Evolutionary conservation across 1,284 basidiomycete genomes (phyloP).

Genomic region (Anthracocystis panici-leucophaei): DNA sequence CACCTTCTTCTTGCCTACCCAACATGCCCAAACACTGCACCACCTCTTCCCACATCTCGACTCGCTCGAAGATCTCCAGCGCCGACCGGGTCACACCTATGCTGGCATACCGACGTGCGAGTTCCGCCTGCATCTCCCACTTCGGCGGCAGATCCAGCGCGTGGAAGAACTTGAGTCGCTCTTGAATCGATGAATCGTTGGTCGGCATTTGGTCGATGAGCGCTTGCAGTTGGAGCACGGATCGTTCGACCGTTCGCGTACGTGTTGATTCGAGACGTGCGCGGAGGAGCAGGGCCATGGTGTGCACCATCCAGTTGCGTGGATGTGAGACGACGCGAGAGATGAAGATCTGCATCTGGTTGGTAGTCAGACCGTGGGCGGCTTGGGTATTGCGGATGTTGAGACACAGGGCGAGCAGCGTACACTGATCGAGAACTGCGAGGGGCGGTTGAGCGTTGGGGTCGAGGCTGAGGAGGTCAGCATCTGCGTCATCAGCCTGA

Average conservation of each 20-base stretch:
- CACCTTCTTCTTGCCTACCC: constrained; percentile 60
- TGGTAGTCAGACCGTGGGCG: constrained; percentile 67
- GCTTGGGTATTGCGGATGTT: constrained; percentile 67
- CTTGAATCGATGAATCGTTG: constrained; percentile 66
- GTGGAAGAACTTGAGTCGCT: constrained; percentile 66
- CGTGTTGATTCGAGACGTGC: constrained; percentile 64
- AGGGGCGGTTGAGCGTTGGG: constrained; percentile 81
- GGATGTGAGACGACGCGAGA: constrained; percentile 61
- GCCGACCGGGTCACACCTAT: constrained; percentile 66
- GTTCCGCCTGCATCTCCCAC: constrained; percentile 68
- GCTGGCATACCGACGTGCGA: constrained; percentile 60
- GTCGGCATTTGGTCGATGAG: constrained; percentile 69
- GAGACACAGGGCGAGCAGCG: constrained; percentile 65
- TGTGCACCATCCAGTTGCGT: constrained; percentile 69
- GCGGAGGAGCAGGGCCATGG: constrained; percentile 67
- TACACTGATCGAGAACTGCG: constrained; percentile 64
- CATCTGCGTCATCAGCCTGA: constrained; percentile 58
- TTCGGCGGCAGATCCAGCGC: constrained; percentile 63
- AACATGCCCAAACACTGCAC: constrained; percentile 65
- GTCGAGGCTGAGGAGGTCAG: constrained; percentile 75
- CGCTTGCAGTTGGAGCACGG: constrained; percentile 67
- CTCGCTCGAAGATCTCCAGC: constrained; percentile 65
- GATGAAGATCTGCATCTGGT: constrained; percentile 67
- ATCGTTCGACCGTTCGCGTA: constrained; percentile 66
- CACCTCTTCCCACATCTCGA: constrained; percentile 68